These are phyloP conservation scores for Mycosphaerella sp. DNA, from an alignment of 2,329 filamentous ascomycete species.

Conservation along the genomic window DNA sequence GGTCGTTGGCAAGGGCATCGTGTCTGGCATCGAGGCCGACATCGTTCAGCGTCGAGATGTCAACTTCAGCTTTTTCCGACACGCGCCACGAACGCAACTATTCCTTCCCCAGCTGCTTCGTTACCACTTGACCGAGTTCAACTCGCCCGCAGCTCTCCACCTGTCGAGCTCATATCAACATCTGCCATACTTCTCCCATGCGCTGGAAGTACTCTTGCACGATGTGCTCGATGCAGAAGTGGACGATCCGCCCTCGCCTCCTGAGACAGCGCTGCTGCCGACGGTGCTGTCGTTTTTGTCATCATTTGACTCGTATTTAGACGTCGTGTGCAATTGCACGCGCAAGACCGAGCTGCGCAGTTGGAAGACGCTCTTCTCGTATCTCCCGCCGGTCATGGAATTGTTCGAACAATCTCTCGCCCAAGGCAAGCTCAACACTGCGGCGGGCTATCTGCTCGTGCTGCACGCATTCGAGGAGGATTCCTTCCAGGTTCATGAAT, in stretches of 20 bases:
- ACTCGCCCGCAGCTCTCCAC: conserved; percentile 71
- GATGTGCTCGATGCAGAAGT: conserved; percentile 93
- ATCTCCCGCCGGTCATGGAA: conserved; percentile 82
- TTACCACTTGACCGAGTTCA: conserved; percentile 67
- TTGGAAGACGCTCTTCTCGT: conserved; percentile 88
- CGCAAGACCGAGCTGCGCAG: conserved; percentile 93
- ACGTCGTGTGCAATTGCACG: conserved; percentile 94
- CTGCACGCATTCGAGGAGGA: conserved; percentile 66
- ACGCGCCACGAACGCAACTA: conserved; percentile 84
- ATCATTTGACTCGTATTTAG: conserved; percentile 69
- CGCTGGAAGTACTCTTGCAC: conserved; percentile 84
- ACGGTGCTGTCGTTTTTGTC: conserved; percentile 49
- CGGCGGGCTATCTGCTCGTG: conserved; percentile 91
- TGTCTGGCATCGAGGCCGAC: conserved; percentile 86
- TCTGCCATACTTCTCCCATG: conserved; percentile 87
- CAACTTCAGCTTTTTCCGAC: conserved; percentile 82
- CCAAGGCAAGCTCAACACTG: conserved; percentile 83
- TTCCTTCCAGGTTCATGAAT: conserved; percentile 53
- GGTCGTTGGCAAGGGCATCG: conserved; percentile 78
- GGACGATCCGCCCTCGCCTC: conserved; percentile 50
- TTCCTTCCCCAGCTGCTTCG: conserved; percentile 85
- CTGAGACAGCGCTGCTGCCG: conserved; percentile 46
- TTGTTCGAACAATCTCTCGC: conserved; percentile 89
- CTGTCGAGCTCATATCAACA: conserved; percentile 79
- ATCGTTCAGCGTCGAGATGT: conserved; percentile 88